Percentiles rank a stretch among this genome's conserved stretches.
phyloP scores from a whole-genome alignment of 2,329 filamentous ascomycete genomes.

The Trichoderma brevicompactum region DNA sequence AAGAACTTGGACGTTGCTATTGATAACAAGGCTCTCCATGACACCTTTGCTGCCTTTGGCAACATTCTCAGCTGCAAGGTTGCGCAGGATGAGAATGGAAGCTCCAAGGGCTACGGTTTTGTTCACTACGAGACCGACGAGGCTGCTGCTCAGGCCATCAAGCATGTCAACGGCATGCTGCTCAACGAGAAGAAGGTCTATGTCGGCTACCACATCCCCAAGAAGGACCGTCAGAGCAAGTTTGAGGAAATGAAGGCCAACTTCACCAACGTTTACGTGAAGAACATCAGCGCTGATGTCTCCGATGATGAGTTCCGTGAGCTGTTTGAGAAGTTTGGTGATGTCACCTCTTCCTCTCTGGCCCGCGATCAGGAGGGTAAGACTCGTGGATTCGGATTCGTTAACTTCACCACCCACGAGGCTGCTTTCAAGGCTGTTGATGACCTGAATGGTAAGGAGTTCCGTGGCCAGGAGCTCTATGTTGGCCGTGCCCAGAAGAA shows the following conservation, averaged over 20 bases:
- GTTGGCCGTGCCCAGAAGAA: conserved; percentile 99
- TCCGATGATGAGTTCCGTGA: conserved; percentile 93
- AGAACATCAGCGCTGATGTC: conserved; percentile 87
- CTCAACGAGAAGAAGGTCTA: conserved; percentile 99
- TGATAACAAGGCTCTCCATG: conserved; percentile 99
- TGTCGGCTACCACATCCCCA: conserved; percentile 98
- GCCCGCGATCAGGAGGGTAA: conserved; percentile 88
- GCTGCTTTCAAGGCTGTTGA: conserved; percentile 85
- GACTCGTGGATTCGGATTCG: conserved; percentile 93
- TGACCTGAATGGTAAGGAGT: conserved; percentile 87
- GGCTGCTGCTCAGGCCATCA: conserved; percentile 95
- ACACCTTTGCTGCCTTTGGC: conserved; percentile 97
- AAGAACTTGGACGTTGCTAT: conserved; percentile 99
- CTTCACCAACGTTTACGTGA: conserved; percentile 99
- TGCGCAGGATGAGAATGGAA: conserved; percentile 93
- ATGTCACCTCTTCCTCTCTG: conserved; percentile 94
- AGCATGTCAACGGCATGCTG: conserved; percentile 99
- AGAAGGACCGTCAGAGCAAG: conserved; percentile 99
- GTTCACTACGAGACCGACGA: conserved; percentile 99
- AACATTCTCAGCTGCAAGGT: conserved; percentile 99
- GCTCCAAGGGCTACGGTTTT: conserved; percentile 98
- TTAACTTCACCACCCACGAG: conserved; percentile 94
- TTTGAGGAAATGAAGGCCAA: conserved; percentile 99
- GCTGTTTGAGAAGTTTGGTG: conserved; percentile 88
- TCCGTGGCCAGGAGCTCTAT: conserved; percentile 94